phyloP scores from a whole-genome alignment of 148 eudicot genomes.

The Vaccinium macrocarpon region DNA sequence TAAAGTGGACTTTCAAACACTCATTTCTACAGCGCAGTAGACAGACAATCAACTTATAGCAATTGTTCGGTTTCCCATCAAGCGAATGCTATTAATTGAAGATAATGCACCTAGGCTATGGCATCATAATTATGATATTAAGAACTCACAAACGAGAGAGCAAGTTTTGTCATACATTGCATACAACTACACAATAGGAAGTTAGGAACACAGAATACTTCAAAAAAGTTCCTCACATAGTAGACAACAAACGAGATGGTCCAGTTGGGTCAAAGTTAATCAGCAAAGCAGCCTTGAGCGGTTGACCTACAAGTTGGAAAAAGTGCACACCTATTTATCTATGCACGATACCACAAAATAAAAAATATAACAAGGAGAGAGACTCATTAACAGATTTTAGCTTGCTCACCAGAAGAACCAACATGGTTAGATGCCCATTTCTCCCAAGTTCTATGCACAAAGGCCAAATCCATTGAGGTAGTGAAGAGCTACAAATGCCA shows the following conservation, averaged over 20 bases:
- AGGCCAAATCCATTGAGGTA: slow-evolving; percentile 68
- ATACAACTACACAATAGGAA: not conserved
- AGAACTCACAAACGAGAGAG: not conserved
- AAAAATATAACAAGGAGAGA: not conserved
- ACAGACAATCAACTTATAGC: not conserved
- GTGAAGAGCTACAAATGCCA: slow-evolving; percentile 25
- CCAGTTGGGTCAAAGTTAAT: slow-evolving; percentile 87
- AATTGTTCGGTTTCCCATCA: not conserved
- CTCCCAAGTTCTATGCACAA: slow-evolving; percentile 73
- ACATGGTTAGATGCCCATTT: slow-evolving; percentile 71
- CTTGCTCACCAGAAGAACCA: slow-evolving; percentile 66
- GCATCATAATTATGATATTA: not conserved
- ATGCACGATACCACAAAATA: not conserved
- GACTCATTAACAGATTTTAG: not conserved
- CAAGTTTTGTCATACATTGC: not conserved
- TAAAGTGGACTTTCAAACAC: not conserved
- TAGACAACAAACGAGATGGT: slow-evolving; percentile 89
- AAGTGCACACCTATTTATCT: not conserved
- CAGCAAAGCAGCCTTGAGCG: slow-evolving; percentile 77
- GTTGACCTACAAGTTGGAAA: slow-evolving; percentile 44
- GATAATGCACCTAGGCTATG: not conserved
- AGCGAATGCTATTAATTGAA: not conserved
- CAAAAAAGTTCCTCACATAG: slow-evolving; percentile 51
- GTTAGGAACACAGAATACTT: not conserved
- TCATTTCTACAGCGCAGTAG: not conserved